Conservation (phyloP, 805 yeast species). For the Yarrowia keelungensis region DNA sequence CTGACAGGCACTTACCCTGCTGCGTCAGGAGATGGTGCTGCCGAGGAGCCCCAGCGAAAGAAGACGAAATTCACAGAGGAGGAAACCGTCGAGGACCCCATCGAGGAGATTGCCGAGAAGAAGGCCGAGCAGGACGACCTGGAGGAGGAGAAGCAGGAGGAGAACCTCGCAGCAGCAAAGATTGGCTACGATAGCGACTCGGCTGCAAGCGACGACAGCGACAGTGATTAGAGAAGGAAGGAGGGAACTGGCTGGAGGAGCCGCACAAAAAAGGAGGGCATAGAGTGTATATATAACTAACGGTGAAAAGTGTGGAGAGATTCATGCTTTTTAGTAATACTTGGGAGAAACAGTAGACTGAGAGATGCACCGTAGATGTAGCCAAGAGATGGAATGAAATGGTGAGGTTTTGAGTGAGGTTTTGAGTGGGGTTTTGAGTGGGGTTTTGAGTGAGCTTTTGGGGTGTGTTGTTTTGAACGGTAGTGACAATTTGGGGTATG, state of each 20-base stretch:
- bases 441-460: too few relatives aligned
- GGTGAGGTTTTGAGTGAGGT: too few relatives aligned
- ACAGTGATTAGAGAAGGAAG: slow-evolving; percentile 4
- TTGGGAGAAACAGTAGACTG: too few relatives aligned
- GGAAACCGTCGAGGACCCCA: slow-evolving; percentile 1
- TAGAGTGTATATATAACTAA: slow-evolving; percentile 36
- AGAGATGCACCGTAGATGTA: too few relatives aligned
- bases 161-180: neutral
- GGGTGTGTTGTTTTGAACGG: too few relatives aligned
- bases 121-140: slow-evolving; percentile 12
- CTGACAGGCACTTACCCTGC: slow-evolving; percentile 53
- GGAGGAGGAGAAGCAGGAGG: neutral
- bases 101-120: slow-evolving; percentile 22
- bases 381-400: too few relatives aligned
- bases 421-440: too few relatives aligned
- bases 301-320: slow-evolving; percentile 7
- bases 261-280: neutral
- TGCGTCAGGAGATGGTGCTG: slow-evolving; percentile 61
- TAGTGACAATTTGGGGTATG: too few relatives aligned
- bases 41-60: slow-evolving; percentile 78
- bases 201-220: slow-evolving; percentile 24
- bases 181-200: slow-evolving; percentile 26
- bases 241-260: neutral
- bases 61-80: slow-evolving; percentile 52
- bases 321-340: neutral